Evolutionary conservation across 139 green algal genomes (phyloP).

Genomic region (Micractinium conductrix): DNA sequence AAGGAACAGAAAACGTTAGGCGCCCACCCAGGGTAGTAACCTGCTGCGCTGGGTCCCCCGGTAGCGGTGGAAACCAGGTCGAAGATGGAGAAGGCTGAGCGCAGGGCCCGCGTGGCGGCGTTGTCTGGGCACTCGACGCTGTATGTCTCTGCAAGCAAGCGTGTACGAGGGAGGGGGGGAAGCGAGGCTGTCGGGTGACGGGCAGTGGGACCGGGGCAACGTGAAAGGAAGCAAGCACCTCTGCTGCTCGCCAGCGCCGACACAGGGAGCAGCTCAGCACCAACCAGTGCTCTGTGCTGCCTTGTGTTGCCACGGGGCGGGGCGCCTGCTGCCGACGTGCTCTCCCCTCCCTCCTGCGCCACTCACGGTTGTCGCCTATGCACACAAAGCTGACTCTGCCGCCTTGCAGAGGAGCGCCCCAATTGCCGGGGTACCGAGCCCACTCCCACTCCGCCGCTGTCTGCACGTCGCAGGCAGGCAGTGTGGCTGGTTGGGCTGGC

Average conservation of each 20-base stretch:
- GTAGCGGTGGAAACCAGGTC: background rate
- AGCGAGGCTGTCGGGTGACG: background rate
- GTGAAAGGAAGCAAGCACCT: background rate
- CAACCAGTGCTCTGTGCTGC: too few species aligned
- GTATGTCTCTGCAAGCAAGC: background rate
- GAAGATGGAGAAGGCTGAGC: background rate
- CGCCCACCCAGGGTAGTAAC: too few species aligned
- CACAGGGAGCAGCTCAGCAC: too few species aligned
- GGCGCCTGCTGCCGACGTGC: too few species aligned
- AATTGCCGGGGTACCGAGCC: conserved; percentile 40
- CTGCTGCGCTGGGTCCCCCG: too few species aligned
- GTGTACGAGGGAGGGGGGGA: background rate
- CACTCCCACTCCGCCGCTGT: conserved; percentile 23
- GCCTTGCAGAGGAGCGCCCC: conserved; percentile 12
- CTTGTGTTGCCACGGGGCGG: too few species aligned
- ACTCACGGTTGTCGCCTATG: conserved; percentile 31
- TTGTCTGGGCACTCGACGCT: background rate
- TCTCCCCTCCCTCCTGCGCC: too few species aligned
- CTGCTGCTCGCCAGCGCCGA: too few species aligned
- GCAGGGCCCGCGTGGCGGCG: background rate
- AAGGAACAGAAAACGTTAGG: background rate
- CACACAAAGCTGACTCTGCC: conserved; percentile 1
- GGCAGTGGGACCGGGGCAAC: background rate
- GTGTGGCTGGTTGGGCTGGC: too few species aligned
- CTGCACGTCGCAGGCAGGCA: too few species aligned